These are phyloP conservation scores for Phytophthora megakarya DNA, from an alignment of 352 stramenopile genomes.

Conservation along the genomic window DNA sequence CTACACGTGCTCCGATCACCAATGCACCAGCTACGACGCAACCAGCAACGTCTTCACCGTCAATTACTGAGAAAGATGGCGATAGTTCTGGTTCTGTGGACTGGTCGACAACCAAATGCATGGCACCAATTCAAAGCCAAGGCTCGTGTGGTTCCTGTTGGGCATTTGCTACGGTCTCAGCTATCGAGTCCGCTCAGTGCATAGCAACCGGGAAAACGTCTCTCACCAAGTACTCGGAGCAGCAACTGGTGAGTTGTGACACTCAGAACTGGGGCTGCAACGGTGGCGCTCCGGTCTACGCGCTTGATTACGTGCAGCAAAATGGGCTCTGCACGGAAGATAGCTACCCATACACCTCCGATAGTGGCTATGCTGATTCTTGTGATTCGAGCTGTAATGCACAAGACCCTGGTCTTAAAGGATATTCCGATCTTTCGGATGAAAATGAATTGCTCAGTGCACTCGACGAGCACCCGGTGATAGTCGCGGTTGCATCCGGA, in stretches of 20 bases:
- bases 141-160: slow-evolving; percentile 97
- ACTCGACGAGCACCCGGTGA: slow-evolving; percentile 86
- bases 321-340: slow-evolving; percentile 75
- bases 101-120: slow-evolving; percentile 50
- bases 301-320: slow-evolving; percentile 91
- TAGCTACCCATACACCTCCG: slow-evolving; percentile 43
- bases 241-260: slow-evolving; percentile 93
- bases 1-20: slow-evolving; percentile 12
- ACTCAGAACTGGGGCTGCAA: slow-evolving; percentile 89
- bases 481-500: slow-evolving; percentile 94
- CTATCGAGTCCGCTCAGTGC: slow-evolving; percentile 91
- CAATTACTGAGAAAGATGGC: slow-evolving; percentile 6
- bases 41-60: slow-evolving; percentile 1
- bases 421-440: slow-evolving; percentile 66
- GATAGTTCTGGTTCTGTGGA: slow-evolving; percentile 38
- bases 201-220: slow-evolving; percentile 67
- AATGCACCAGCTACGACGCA: slow-evolving; percentile 13
- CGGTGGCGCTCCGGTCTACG: slow-evolving; percentile 90
- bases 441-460: slow-evolving; percentile 37
- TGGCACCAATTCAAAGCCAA: slow-evolving; percentile 93
- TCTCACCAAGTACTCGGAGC: slow-evolving; percentile 91
- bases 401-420: slow-evolving; percentile 41
- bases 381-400: slow-evolving; percentile 37
- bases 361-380: slow-evolving; percentile 24
- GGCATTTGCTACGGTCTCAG: slow-evolving; percentile 95